phyloP scores from a whole-genome alignment of 257 asterid species.

The Nicotiana sylvestris region DNA sequence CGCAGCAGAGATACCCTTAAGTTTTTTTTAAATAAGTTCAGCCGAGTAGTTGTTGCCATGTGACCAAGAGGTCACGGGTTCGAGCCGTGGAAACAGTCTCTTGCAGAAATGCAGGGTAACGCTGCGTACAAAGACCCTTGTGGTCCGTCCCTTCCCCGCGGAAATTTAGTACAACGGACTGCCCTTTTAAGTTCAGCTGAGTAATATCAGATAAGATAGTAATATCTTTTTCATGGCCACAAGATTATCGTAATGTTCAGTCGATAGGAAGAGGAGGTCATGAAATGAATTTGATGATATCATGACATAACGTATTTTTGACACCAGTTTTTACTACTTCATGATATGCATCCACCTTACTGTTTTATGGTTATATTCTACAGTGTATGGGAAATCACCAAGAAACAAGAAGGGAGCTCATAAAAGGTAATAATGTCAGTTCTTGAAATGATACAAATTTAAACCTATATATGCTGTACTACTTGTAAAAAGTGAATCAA shows the following conservation, averaged over 20 bases:
- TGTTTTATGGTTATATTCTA: neutral
- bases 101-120: too few species aligned
- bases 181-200: neutral
- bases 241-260: too few species aligned
- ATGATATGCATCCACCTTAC: neutral
- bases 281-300: neutral
- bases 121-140: too few species aligned
- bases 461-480: too few species aligned
- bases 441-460: neutral
- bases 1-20: neutral
- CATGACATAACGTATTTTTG: neutral
- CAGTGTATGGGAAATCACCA: slow-evolving; percentile 14
- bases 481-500: neutral
- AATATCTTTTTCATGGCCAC: too few species aligned
- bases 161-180: too few species aligned
- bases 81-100: too few species aligned
- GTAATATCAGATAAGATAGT: too few species aligned
- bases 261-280: neutral
- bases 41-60: neutral
- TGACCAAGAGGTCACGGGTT: too few species aligned
- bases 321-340: neutral
- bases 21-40: neutral
- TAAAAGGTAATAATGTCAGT: slow-evolving; percentile 4
- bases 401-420: slow-evolving; percentile 8
- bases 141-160: too few species aligned